Evolutionary conservation across 345 rosid genomes (phyloP), one percentile per base, ranked within the genome.

Genomic region (Moricandia arvensis): DNA sequence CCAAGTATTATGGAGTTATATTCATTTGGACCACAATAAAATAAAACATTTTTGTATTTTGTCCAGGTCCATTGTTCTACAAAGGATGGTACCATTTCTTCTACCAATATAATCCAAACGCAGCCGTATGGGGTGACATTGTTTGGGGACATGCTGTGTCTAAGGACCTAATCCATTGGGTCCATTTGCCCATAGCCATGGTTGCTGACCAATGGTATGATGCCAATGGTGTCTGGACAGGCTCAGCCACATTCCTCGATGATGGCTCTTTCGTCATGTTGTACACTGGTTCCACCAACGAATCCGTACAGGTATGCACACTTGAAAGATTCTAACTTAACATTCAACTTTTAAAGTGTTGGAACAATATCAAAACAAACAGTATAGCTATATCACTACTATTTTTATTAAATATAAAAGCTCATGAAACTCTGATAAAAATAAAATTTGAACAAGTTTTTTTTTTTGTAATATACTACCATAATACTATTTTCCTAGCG

Each of bases 61-160:
- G 8, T 75, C 72, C 81, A 95, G 99, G 97, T 67, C 99, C 99
- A 45, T 70, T 95, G 45, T 88, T 69, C 72, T 71, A 92, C 79
- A 73, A 68, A 72, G 99, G 99, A 58, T 90, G 92, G 93, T 92
- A 95, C 82, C 99, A 95, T 78, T 84, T 95, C 7, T 95, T 95
- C 86, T 92, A 92, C 81, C 99, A 95, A 43, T 95, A 90, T 78
- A 92, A 95, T 60, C 97, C 97, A 21, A 87, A 90, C 35, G 89
- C 96, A 21, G 97, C 99, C 1, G 77, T 84, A 10, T 90, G 99
- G 99, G 99, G 97, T 45, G 91, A 92, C 79, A 95, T 95, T 68
- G 89, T 93, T 3, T 95, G 99, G 99, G 99, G 97, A 68, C 99
- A 92, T 26, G 88, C 98, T 8, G 91, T 92, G 7, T 92, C 97